Evolutionary conservation across 2,329 filamentous ascomycete species (phyloP).

Genomic region (Ophiosphaerella narmari): DNA sequence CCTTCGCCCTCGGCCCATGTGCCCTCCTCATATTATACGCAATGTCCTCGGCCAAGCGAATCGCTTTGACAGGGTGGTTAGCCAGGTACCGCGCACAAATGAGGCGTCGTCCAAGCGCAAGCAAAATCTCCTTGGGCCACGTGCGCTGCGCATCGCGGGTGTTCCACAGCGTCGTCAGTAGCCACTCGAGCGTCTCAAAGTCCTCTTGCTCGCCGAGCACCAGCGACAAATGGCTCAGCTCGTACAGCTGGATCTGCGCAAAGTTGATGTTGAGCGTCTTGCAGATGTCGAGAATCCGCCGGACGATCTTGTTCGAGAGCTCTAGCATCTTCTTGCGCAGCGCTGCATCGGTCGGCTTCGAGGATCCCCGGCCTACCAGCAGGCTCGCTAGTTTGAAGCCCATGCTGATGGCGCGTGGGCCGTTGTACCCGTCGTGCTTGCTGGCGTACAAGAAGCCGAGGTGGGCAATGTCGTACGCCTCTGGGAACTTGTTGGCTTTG

Average conservation of each 20-base stretch:
- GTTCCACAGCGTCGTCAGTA: constrained; percentile 45
- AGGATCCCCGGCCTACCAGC: constrained; percentile 33
- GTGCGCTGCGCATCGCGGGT: constrained; percentile 40
- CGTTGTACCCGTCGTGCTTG: constrained; percentile 40
- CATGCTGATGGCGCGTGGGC: constrained; percentile 39
- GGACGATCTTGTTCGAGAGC: constrained; percentile 48
- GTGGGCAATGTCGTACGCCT: constrained; percentile 42
- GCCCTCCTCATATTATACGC: constrained; percentile 61
- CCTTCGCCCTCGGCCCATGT: constrained; percentile 54
- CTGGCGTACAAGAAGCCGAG: constrained; percentile 39
- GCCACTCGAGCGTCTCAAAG: constrained; percentile 49
- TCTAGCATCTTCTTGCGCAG: constrained; percentile 48
- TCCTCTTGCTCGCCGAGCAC: constrained; percentile 53
- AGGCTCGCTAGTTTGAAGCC: constrained; percentile 45
- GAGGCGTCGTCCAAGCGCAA: constrained; percentile 58
- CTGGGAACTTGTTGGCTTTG: constrained; percentile 37
- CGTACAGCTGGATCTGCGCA: constrained; percentile 46
- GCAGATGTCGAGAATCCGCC: constrained; percentile 48
- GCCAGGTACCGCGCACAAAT: constrained; percentile 59
- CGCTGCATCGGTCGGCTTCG: constrained; percentile 35
- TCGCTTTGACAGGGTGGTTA: constrained; percentile 48
- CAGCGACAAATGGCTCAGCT: constrained; percentile 50
- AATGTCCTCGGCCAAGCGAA: constrained; percentile 57
- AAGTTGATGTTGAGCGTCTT: constrained; percentile 50
- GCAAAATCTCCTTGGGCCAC: constrained; percentile 48